phyloP scores from a whole-genome alignment of 306 rosid species.

The Rubus idaeus region DNA sequence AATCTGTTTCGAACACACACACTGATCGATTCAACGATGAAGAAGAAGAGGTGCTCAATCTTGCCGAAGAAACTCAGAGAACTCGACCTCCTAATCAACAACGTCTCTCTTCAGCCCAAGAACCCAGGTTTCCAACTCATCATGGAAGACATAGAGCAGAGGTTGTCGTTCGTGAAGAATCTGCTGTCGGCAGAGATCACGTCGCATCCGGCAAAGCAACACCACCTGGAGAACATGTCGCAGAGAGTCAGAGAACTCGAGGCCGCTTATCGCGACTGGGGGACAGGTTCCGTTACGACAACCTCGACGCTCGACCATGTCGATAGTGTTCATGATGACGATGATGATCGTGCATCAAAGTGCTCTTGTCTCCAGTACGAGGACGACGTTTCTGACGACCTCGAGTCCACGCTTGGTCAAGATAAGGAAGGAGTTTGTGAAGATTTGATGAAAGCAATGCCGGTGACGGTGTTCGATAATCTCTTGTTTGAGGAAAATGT shows the following conservation, averaged over 20 bases:
- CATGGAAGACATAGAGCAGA: conserved; percentile 29
- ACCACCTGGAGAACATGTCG: conserved; percentile 28
- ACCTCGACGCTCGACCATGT: conserved; percentile 1
- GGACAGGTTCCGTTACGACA: neutral
- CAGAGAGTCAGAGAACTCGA: conserved; percentile 24
- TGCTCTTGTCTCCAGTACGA: conserved; percentile 50
- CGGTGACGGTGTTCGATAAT: neutral
- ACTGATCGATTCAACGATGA: conserved; percentile 7
- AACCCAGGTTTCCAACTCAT: neutral
- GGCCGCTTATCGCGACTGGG: conserved; percentile 21
- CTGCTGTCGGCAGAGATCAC: conserved; percentile 45
- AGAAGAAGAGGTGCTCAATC: conserved; percentile 25
- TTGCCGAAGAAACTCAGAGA: conserved; percentile 44
- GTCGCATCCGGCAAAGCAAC: conserved; percentile 33
- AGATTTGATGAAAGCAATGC: conserved; percentile 4
- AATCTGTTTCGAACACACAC: neutral
- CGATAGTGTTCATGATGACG: neutral
- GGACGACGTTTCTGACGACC: conserved; percentile 18
- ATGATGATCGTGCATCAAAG: conserved; percentile 26
- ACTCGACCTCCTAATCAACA: conserved; percentile 24
- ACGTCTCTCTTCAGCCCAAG: conserved; percentile 18
- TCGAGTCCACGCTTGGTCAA: conserved; percentile 9
- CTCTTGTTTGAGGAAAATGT: neutral
- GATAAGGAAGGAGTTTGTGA: neutral
- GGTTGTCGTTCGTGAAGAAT: conserved; percentile 28